These are phyloP conservation scores for Fusarium sp. DNA, from an alignment of 2,329 filamentous ascomycete genomes.

Conservation along the genomic window DNA sequence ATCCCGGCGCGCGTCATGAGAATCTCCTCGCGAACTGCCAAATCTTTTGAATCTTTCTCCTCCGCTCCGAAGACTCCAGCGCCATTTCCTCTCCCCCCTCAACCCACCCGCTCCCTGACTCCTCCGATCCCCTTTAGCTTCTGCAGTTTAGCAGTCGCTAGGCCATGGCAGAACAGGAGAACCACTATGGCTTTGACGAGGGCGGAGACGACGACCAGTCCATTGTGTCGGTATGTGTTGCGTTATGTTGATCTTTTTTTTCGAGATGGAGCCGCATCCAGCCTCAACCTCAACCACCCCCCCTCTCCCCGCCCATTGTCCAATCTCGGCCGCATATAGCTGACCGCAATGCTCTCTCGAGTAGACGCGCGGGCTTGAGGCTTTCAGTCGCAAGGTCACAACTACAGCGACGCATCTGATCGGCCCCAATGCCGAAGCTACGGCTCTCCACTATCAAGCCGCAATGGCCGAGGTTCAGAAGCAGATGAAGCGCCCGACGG, in stretches of 20 bases:
- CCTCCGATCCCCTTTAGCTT: conserved; percentile 33
- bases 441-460: conserved; percentile 79
- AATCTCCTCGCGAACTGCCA: conserved; percentile 43
- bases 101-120: conserved; percentile 34
- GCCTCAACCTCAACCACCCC: background rate
- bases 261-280: conserved; percentile 13
- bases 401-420: conserved; percentile 94
- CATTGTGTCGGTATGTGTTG: conserved; percentile 56
- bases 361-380: conserved; percentile 88
- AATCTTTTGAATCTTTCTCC: conserved; percentile 37
- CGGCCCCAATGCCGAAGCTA: conserved; percentile 67
- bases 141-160: conserved; percentile 44
- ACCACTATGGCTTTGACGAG: conserved; percentile 57
- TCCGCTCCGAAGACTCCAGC: conserved; percentile 23
- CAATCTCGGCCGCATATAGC: conserved; percentile 26
- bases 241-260: conserved; percentile 26
- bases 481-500: conserved; percentile 83
- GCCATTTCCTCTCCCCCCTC: conserved; percentile 15
- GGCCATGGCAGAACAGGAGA: conserved; percentile 58
- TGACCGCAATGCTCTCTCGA: conserved; percentile 36
- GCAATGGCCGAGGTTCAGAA: conserved; percentile 92
- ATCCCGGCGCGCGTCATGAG: conserved; percentile 47
- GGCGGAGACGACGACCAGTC: conserved; percentile 62
- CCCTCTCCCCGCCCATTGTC: conserved; percentile 24
- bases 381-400: conserved; percentile 94